These are phyloP conservation scores for Schrenkiella parvula DNA, from an alignment of 345 rosid genomes.

Conservation along the genomic window DNA sequence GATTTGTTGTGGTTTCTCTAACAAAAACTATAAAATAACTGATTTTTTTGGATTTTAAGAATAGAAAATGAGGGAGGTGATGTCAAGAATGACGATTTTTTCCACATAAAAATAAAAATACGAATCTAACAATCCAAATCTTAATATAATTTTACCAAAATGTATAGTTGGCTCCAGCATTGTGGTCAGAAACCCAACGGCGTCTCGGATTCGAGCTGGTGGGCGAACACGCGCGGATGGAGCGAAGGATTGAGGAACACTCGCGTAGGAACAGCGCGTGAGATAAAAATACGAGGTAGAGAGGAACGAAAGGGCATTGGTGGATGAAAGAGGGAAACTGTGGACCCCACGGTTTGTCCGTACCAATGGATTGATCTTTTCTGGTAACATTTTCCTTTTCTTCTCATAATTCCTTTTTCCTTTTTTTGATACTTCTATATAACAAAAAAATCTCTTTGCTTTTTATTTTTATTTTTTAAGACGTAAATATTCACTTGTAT, in stretches of 20 bases:
- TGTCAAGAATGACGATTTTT: conserved; percentile 44
- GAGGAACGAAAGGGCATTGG: conserved; percentile 42
- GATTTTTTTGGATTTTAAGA: background rate
- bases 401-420: conserved; percentile 71
- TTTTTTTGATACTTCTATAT: conserved; percentile 42
- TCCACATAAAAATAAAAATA: conserved; percentile 30
- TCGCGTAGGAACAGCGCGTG: conserved; percentile 24
- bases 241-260: background rate
- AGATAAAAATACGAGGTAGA: conserved; percentile 40
- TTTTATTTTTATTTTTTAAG: background rate
- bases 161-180: conserved; percentile 47
- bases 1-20: background rate
- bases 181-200: conserved; percentile 36
- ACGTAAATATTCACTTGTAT: background rate
- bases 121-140: conserved; percentile 52
- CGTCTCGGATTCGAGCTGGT: background rate
- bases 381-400: conserved; percentile 77
- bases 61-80: conserved; percentile 28
- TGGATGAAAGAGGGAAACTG: conserved; percentile 42
- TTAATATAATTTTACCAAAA: conserved; percentile 14
- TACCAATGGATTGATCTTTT: conserved; percentile 88
- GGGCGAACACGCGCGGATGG: conserved; percentile 16
- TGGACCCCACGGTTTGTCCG: conserved; percentile 60
- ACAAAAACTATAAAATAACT: background rate
- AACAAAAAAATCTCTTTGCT: background rate